Evolutionary conservation across 169 alveolate species (phyloP), one percentile per base, ranked within the genome.

Genomic region (Gregarina niphandrodes): DNA sequence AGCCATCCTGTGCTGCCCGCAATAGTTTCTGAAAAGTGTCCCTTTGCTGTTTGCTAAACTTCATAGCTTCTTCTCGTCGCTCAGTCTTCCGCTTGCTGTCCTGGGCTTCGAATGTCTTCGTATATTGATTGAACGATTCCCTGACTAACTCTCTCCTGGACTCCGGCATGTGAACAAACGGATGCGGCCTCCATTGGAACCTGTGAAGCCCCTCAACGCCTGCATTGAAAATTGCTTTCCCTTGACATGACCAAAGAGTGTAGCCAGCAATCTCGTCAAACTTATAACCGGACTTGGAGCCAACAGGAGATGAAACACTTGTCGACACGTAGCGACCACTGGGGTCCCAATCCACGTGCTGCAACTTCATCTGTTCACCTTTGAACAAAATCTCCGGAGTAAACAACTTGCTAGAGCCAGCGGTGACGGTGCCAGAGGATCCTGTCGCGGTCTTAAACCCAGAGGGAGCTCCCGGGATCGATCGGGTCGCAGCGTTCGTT

Each of bases 141-240:
- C 66, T 69, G 34, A 77, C 73, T 18, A 72, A 76, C 18, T 72
- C 74, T 28, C 67, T 54, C 44, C 66, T 65, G 30, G 57, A 55
- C 39, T 45, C 64, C 23, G 71, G 53, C 45, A 77, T 35, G 21
- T 75, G 51, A 0, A 83, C 56, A 13, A 81, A 73, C 2, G 89
- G 89, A 23, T 76, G 85, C 3, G 87, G 87, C 43, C 89, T 41
- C 72, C 80, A 77, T 11, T 66, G 55, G 40, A 76, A 73, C 50
- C 67, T 73, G 58, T 61, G 73, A 44, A 77, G 69, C 41, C 65
- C 49, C 22, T 77, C 80, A 48, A 65, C 55, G 53, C 71, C 55
- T 5, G 64, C 42, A 45, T 64, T 62, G 30, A 29, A 29, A 29
- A 16, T 29, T 29, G 2, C 5, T 5, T 29, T n/a, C 12, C 7